Evolutionary conservation across 352 stramenopile genomes (phyloP).

Genomic region (Phytophthora tentaculata): DNA sequence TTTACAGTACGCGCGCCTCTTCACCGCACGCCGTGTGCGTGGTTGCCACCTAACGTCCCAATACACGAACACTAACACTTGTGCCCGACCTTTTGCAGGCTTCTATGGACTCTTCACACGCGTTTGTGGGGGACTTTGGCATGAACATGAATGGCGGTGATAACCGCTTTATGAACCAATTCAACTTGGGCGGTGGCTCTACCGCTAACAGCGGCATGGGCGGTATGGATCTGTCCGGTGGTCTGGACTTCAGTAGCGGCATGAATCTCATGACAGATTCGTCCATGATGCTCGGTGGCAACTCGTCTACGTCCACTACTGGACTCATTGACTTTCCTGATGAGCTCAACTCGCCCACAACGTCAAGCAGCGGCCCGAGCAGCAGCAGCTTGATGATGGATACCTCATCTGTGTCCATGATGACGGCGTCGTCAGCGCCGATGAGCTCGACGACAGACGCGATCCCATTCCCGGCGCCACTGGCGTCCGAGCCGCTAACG

Average conservation of each 20-base stretch:
- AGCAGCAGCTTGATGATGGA: constrained; percentile 30
- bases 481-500: constrained; percentile 64
- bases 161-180: constrained; percentile 81
- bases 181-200: constrained; percentile 51
- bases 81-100: neutral
- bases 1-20: constrained; percentile 11
- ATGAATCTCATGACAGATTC: constrained; percentile 78
- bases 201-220: constrained; percentile 35
- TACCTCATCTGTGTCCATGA: constrained; percentile 40
- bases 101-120: constrained; percentile 73
- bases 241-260: constrained; percentile 69
- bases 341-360: constrained; percentile 81
- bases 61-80: constrained; percentile 7
- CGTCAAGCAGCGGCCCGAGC: constrained; percentile 15
- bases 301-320: constrained; percentile 27
- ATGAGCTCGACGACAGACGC: constrained; percentile 49
- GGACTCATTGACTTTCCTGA: constrained; percentile 89
- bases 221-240: constrained; percentile 51
- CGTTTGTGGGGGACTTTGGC: constrained; percentile 79
- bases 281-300: constrained; percentile 43
- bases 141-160: constrained; percentile 67
- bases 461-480: constrained; percentile 79
- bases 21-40: constrained; percentile 3
- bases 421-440: constrained; percentile 36
- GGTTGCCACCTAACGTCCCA: neutral